Conservation (phyloP, 2,329 filamentous ascomycete genomes). For the Capronia epimyces region DNA sequence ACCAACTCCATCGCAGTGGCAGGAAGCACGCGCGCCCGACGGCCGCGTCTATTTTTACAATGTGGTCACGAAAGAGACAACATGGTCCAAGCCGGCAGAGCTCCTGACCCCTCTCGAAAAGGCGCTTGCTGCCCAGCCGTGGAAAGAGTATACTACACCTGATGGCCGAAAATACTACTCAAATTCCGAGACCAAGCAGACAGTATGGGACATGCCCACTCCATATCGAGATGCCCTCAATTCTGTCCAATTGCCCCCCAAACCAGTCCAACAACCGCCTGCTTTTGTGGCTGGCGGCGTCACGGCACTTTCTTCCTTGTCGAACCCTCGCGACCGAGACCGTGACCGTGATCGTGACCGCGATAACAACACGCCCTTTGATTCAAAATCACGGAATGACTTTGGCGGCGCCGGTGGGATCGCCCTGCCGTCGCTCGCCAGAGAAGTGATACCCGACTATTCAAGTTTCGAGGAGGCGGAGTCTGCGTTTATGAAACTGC, state of each 20-base stretch:
- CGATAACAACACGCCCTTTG: conserved; percentile 43
- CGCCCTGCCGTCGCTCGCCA: conserved; percentile 33
- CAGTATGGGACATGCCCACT: conserved; percentile 90
- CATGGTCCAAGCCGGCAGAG: conserved; percentile 91
- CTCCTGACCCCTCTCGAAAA: conserved; percentile 79
- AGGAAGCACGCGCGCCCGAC: conserved; percentile 73
- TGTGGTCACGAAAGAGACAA: conserved; percentile 72
- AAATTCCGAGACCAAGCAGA: conserved; percentile 84
- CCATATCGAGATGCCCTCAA: conserved; percentile 70
- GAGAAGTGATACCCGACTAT: conserved; percentile 66
- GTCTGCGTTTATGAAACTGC: conserved; percentile 83
- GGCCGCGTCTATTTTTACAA: conserved; percentile 92
- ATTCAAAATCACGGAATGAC: conserved; percentile 46
- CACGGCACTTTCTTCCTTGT: conserved; percentile 40
- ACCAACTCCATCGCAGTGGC: conserved; percentile 59
- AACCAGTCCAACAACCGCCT: conserved; percentile 43
- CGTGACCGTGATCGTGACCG: conserved; percentile 44
- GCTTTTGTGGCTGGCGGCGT: conserved; percentile 57
- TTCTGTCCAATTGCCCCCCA: conserved; percentile 44
- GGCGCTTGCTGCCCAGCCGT: conserved; percentile 74
- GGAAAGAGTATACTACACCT: conserved; percentile 85
- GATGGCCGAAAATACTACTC: conserved; percentile 93
- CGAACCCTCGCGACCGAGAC: conserved; percentile 41
- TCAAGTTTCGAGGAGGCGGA: conserved; percentile 80
- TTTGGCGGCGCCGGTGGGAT: conserved; percentile 39